Base-by-base conservation (phyloP, 495 filamentous ascomycete genomes). In the Hypomontagnella submonticulosa region DNA sequence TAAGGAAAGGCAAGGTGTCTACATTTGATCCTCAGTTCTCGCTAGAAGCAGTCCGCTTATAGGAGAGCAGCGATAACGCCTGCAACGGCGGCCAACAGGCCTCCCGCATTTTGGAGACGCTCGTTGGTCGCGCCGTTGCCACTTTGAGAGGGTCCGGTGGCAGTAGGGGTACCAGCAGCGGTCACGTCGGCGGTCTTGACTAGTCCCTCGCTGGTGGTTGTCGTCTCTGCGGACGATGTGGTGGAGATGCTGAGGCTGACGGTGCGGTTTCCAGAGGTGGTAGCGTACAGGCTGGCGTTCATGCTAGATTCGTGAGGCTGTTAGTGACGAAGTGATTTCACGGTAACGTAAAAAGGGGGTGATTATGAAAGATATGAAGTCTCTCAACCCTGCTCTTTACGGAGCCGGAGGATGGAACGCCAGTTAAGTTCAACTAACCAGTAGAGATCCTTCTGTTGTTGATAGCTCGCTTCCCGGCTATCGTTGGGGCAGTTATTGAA, bases 401-500 rank as follows among this genome's bases (percentile, higher is more conserved):
- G 12, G 4, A 0, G 11, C 4, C 0, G 27, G 4, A 34, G 9
- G 12, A 13, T 1, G 13, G 36, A 13, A 12, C 6, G 12, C n/a
- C n/a, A n/a, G n/a, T n/a, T n/a, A n/a, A n/a, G n/a, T n/a, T n/a
- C n/a, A 12, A 30, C 66, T 42, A 16, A 72, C 71, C 80, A 82
- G 70, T 80, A 80, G 43, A 76, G 74, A 16, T 77, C 64, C 56
- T 72, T 70, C 65, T 80, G 71, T 48, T 75, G 75, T 9, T 62
- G 54, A 64, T 60, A 47, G 15, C 37, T 55, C 30, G 61, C 53
- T 54, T 42, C 27, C 4, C 76, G 71, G 42, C 51, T 30, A 53
- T 82, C 78, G 69, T 78, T 74, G 55, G 80, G 80, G 71, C 80
- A 82, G 78, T 80, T 80, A 75, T 79, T 76, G 69, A 74, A 82